Evolutionary conservation across 1,284 basidiomycete genomes (phyloP), one percentile per base, ranked within the genome.

Genomic region (Puccinia polysora): DNA sequence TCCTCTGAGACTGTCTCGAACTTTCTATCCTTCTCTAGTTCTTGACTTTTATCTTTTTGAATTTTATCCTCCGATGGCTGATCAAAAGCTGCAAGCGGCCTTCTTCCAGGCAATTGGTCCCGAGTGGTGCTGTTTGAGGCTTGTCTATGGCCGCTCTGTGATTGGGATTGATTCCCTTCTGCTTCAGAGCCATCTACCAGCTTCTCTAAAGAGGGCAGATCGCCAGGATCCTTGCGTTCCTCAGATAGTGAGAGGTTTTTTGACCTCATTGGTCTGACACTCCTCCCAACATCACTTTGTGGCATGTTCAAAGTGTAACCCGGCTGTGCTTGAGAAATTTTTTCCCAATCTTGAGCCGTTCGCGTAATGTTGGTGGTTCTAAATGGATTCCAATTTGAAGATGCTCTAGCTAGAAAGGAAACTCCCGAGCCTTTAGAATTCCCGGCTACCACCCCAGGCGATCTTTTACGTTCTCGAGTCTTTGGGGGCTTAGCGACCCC

Each of bases 401-500:
- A 28, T 18, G 2, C 49, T n/a, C 43, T 53, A 12, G 38, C 20
- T 62, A n/a, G n/a, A n/a, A n/a, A n/a, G n/a, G n/a, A n/a, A n/a
- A n/a, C n/a, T 45, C 20, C 34, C 15, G 14, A 12, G 12, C 32
- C 34, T 40, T 63, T 23, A 25, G 25, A 52, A 63, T 34, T 23
- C n/a, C 38, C 28, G 5, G 34, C 53, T 18, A 23, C 53, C 23
- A 18, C 25, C 12, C 25, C 30, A 20, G 59, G 8, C 0, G 34
- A 52, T 14, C 55, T 34, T 7, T 63, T 52, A 18, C 10, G 34
- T 50, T 28, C 59, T 40, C 62, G 68, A 28, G 18, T 34, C 25
- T 53, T 40, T 63, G 68, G 58, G 14, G 68, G 70, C 53, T 65
- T 73, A 15, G 14, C 32, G 30, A 65, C 50, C 12, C 70, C 70